These are phyloP conservation scores for Trametes cubensis DNA, from an alignment of 768 basidiomycete species.

Conservation along the genomic window DNA sequence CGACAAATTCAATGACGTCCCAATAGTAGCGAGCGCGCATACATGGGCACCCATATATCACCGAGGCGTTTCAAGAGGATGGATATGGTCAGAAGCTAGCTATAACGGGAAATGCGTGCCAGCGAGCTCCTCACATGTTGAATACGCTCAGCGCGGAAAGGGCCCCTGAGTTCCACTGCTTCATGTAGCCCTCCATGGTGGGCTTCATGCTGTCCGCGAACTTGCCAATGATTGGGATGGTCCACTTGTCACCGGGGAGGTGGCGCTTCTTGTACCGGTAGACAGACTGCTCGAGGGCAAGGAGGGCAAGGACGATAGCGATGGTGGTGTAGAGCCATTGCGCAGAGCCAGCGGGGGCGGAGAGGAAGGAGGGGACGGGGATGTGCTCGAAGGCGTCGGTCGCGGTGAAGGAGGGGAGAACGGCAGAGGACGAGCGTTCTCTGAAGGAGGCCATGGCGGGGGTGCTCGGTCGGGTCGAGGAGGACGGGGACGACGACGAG, in stretches of 20 bases:
- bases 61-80: neutral
- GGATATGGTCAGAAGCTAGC: conserved; percentile 20
- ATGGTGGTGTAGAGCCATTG: conserved; percentile 71
- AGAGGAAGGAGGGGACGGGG: conserved; percentile 51
- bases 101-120: conserved; percentile 6
- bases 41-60: conserved; percentile 5
- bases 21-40: conserved; percentile 1
- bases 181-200: conserved; percentile 88
- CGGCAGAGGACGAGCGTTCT: conserved; percentile 37
- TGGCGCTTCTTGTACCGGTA: conserved; percentile 89
- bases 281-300: conserved; percentile 84
- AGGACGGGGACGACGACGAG: conserved; percentile 11
- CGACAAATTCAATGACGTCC: neutral
- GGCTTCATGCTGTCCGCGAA: conserved; percentile 92
- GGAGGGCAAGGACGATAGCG: conserved; percentile 70
- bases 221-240: conserved; percentile 96
- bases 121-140: conserved; percentile 69
- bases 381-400: conserved; percentile 46
- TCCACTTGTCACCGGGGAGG: conserved; percentile 88
- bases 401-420: conserved; percentile 48
- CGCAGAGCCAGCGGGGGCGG: conserved; percentile 31
- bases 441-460: conserved; percentile 25
- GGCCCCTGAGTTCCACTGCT: conserved; percentile 88
- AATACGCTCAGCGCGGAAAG: conserved; percentile 93
- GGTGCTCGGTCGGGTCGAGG: conserved; percentile 18